Percentiles rank a stretch among this genome's conserved stretches.
Evolutionary conservation across 306 rosid genomes (phyloP).

Genomic region (Lathyrus tuberosus): DNA sequence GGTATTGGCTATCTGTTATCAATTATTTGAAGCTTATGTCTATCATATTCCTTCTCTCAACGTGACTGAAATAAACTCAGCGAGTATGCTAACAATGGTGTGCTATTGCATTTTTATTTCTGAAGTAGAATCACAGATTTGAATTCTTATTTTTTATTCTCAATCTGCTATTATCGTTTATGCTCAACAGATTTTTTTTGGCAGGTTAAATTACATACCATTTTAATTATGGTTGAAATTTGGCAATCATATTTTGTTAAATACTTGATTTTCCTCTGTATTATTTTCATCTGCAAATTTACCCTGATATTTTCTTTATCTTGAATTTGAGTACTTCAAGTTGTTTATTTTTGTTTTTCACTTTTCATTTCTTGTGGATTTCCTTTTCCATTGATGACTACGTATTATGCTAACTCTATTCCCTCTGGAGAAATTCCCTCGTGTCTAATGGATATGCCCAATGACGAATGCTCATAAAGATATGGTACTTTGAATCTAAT

Average conservation of each 20-base stretch:
- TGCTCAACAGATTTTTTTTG: neutral
- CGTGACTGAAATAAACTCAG: neutral
- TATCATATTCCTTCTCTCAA: neutral
- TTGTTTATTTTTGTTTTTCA: too few species aligned
- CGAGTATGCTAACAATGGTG: neutral
- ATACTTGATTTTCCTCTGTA: neutral
- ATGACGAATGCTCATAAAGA: slow-evolving; percentile 36
- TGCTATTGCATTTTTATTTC: neutral
- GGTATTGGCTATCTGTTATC: neutral
- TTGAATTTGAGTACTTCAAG: neutral
- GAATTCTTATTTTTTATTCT: neutral
- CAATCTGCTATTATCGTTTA: too few species aligned
- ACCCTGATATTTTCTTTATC: neutral
- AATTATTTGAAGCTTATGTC: neutral
- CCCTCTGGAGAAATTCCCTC: neutral
- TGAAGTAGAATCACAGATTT: neutral
- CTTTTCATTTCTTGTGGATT: neutral
- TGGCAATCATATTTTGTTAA: neutral
- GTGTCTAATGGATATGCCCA: slow-evolving; percentile 25
- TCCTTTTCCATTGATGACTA: neutral
- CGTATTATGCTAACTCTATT: neutral
- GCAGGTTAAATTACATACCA: neutral
- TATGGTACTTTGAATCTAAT: slow-evolving; percentile 24
- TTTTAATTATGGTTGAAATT: neutral
- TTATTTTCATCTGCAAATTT: neutral